A percentile compares a stretch with the other conserved stretches of the same genome.
Evolutionary conservation across 169 alveolate species (phyloP).

Genomic region (Cyclospora cayetanensis): DNA sequence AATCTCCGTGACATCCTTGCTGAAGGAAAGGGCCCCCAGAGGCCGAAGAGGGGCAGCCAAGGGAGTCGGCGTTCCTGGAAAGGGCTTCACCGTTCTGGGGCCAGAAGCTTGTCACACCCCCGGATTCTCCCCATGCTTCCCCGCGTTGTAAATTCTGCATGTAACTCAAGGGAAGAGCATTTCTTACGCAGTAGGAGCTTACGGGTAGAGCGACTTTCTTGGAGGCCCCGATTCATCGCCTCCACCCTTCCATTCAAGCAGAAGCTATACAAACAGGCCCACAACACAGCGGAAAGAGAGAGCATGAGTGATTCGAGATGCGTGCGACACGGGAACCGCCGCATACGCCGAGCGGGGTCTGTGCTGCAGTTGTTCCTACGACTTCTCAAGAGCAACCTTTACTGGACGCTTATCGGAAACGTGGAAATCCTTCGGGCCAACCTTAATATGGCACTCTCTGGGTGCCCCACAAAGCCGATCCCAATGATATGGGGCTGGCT

Average conservation of each 20-base stretch:
- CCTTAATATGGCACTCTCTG: slow-evolving; percentile 20
- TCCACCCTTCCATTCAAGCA: background rate
- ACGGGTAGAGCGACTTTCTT: background rate
- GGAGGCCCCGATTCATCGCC: background rate
- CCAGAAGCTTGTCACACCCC: slow-evolving; percentile 43
- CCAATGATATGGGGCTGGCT: slow-evolving; percentile 41
- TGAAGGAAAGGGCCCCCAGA: background rate
- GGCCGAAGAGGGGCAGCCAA: background rate
- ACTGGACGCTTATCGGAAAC: slow-evolving; percentile 43
- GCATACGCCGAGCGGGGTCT: too few relatives aligned
- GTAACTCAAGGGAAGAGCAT: background rate
- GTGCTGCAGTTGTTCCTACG: background rate
- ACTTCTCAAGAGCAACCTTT: slow-evolving; percentile 15
- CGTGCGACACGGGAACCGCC: background rate
- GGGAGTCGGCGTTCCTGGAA: background rate
- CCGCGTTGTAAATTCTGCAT: background rate
- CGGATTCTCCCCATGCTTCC: background rate
- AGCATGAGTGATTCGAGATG: too few relatives aligned
- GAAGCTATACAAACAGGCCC: too few relatives aligned
- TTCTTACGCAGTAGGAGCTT: background rate
- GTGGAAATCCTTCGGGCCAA: background rate
- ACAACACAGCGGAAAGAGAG: too few relatives aligned
- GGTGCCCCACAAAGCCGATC: slow-evolving; percentile 8
- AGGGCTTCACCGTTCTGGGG: slow-evolving; percentile 43
- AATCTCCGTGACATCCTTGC: background rate